Base-by-base conservation (phyloP, 768 basidiomycete species). In the Tremella fuciformis region DNA sequence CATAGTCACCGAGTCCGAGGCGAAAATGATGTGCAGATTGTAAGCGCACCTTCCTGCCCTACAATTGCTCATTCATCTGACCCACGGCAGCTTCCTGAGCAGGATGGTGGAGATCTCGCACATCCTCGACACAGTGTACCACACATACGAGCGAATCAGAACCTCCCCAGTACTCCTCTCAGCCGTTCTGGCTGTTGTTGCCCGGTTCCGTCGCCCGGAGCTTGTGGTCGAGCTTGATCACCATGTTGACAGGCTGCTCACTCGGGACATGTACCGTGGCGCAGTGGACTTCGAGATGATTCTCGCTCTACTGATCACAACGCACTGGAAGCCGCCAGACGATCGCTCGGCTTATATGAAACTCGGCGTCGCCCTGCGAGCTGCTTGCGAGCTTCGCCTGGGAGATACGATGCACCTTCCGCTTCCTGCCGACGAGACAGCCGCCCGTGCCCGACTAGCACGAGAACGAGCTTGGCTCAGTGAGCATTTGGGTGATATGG, bases 51-150 rank as follows among this genome's bases (percentile, higher is more conserved):
- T 6, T 34, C 11, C 4, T 34, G 4, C 29, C 11, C 29, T 6
- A 11, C 29, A 4, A 34, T 34, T 4, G 6, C 6, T 4, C 29
- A 34, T 34, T 34, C 6, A 34, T 34, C n/a, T 34, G 29, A 34
- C 29, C 22, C 9, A 21, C 7, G 15, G 7, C 48, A 50, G 48
- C 16, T 50, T 50, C 48, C 13, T 50, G 48, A 26, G 25, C 22
- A 13, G 15, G 19, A 50, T 50, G 48, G 48, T 26, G 21, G 21
- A 21, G 15, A 16, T 53, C 18, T 15, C 34, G 8, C 34, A 18
- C 29, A 53, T 53, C 26, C 38, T 53, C 34, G 51, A 53, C 34
- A 37, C 26, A n/a, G 51, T 37, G 26, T 39, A 37, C 34, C 29
- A 53, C 51, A 50, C 21, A 8, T 50, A 19, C 48, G 21, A 50